phyloP scores from a whole-genome alignment of 106 monocot genomes.

The Xerophyta viscosa region DNA sequence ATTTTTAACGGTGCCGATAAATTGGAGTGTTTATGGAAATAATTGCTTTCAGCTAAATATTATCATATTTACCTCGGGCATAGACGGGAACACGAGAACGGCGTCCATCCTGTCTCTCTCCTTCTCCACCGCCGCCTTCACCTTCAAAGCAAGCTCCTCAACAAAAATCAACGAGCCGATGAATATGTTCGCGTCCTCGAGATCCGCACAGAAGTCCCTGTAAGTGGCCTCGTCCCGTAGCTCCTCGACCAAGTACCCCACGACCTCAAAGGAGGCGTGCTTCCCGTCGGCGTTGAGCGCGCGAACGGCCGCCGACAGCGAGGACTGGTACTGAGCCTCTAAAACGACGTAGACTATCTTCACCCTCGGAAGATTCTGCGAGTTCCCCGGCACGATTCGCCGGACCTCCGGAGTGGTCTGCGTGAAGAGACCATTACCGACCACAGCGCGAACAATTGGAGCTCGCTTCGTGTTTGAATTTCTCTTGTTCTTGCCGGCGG shows the following conservation, averaged over 20 bases:
- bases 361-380: conserved; percentile 38
- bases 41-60: no score
- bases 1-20: no score
- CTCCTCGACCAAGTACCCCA: conserved; percentile 87
- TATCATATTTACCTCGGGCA: no score
- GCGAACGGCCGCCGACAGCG: conserved; percentile 59
- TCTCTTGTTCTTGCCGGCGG: not conserved
- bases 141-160: conserved; percentile 78
- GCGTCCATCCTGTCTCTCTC: conserved; percentile 78
- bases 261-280: conserved; percentile 63
- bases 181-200: conserved; percentile 71
- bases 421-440: conserved; percentile 72
- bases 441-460: conserved; percentile 18
- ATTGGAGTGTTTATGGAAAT: no score
- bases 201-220: conserved; percentile 49
- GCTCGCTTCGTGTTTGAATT: not conserved
- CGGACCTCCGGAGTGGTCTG: conserved; percentile 72
- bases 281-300: conserved; percentile 38
- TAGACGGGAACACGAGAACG: conserved; percentile 79
- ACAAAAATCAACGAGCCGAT: conserved; percentile 87
- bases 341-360: conserved; percentile 84
- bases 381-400: conserved; percentile 41
- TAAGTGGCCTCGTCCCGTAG: conserved; percentile 67
- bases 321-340: conserved; percentile 84
- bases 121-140: conserved; percentile 64